Percentiles rank a stretch among this genome's conserved stretches.
These are phyloP conservation scores for Clonostachys rosea DNA, from an alignment of 2,329 filamentous ascomycete genomes.

Conservation along the genomic window DNA sequence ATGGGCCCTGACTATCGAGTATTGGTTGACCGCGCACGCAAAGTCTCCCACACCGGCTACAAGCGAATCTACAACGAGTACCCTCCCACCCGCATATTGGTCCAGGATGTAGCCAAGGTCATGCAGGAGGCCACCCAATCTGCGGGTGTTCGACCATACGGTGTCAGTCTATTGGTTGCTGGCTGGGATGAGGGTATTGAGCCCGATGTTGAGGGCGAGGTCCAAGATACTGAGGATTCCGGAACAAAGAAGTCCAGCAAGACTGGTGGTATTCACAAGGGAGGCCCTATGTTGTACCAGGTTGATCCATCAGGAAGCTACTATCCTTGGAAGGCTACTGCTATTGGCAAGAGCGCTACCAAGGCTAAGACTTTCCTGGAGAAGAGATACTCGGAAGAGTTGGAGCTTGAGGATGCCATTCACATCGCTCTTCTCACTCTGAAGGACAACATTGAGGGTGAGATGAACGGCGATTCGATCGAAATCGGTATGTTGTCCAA, in stretches of 20 bases:
- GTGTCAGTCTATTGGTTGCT: conserved; percentile 90
- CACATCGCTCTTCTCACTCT: conserved; percentile 96
- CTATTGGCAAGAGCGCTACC: conserved; percentile 97
- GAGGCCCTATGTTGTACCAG: conserved; percentile 95
- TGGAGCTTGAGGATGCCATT: conserved; percentile 96
- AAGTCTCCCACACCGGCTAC: conserved; percentile 97
- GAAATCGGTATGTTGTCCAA: conserved; percentile 74
- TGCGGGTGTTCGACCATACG: conserved; percentile 94
- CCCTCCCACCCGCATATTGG: conserved; percentile 97
- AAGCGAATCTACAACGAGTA: conserved; percentile 99
- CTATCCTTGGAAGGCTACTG: conserved; percentile 99
- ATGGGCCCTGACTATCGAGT: conserved; percentile 99
- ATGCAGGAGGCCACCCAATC: conserved; percentile 99
- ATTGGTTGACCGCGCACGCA: conserved; percentile 94
- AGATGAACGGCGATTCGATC: conserved; percentile 98
- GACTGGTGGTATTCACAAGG: conserved; percentile 93
- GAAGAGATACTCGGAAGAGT: conserved; percentile 95
- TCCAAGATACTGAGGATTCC: conserved; percentile 51
- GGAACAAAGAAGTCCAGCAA: conserved; percentile 77
- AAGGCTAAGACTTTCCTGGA: conserved; percentile 98
- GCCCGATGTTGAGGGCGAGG: conserved; percentile 69
- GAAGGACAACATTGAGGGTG: conserved; percentile 98
- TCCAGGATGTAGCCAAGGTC: conserved; percentile 94
- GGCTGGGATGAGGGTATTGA: conserved; percentile 97
- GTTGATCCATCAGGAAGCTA: conserved; percentile 98